Base-by-base conservation (phyloP, 2,329 filamentous ascomycete species). In the Colletotrichum kahawae region DNA sequence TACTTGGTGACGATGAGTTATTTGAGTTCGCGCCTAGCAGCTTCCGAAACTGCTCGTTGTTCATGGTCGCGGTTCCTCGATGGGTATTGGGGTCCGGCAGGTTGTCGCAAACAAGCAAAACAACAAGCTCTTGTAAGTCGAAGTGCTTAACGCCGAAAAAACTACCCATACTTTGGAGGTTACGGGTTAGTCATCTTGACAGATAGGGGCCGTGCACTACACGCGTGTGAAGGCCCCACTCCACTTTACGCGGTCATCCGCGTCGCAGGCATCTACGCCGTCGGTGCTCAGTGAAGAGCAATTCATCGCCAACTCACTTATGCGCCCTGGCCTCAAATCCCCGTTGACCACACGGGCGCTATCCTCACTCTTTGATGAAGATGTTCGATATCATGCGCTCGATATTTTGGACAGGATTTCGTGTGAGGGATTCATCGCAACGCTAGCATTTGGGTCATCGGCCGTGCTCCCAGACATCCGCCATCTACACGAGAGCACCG, bases 41-140 rank as follows among this genome's bases (percentile, higher is more conserved):
- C 77, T 94, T 93, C 70, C 97, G 93, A 81, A 99, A 99, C 80
- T 98, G 95, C 57, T 95, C 92, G 88, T 98, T 98, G 83, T 98
- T 98, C 97, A 99, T 98, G 48, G 57, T 60, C 34, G 33, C 64
- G 16, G 6, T 74, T 24, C 31, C 12, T 62, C n/a, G 36, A 34
- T 14, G 21, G 12, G 21, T 48, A 9, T 24, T 38, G 33, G 14
- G 13, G 60, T 38, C n/a, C 7, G 33, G n/a, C 0, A 38, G 21
- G 8, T 18, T 24, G 16, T 63, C 34, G 31, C 60, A 63, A 63
- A 33, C 34, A 34, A 2, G 60, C 60, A 16, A 38, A 38, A 63
- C 16, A 33, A 7, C 1, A 10, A 24, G 59, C 13, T 31, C 54
- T 21, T 63, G 60, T 63, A 63, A 63, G 34, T 63, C n/a, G 5